These are phyloP conservation scores for Bacterosira constricta DNA, from an alignment of 108 stramenopile genomes.

Conservation along the genomic window DNA sequence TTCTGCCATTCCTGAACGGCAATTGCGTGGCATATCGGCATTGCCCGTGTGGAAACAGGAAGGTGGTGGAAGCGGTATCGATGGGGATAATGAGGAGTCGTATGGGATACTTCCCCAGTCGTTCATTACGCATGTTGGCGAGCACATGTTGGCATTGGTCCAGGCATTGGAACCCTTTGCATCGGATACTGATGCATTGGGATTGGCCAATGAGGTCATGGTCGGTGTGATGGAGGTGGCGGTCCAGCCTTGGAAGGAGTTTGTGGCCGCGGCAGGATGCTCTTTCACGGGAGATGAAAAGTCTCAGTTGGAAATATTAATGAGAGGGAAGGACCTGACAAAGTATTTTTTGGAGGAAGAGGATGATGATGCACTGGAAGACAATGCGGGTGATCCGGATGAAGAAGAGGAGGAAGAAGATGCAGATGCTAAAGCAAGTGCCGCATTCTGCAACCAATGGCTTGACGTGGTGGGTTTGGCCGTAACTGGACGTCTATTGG, in stretches of 20 bases:
- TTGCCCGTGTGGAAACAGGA: constrained; percentile 74
- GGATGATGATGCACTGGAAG: constrained; percentile 44
- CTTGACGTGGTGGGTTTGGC: constrained; percentile 79
- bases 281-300: constrained; percentile 37
- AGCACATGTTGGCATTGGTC: constrained; percentile 86
- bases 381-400: constrained; percentile 27
- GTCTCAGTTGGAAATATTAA: constrained; percentile 41
- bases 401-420: constrained; percentile 58
- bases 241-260: constrained; percentile 77
- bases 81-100: constrained; percentile 54
- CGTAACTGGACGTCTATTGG: constrained; percentile 77
- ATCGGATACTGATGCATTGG: constrained; percentile 64
- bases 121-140: constrained; percentile 85
- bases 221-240: constrained; percentile 65
- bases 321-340: constrained; percentile 65
- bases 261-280: constrained; percentile 67
- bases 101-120: constrained; percentile 84
- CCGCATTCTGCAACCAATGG: constrained; percentile 84
- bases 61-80: constrained; percentile 17
- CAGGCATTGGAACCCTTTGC: constrained; percentile 89
- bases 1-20: constrained; percentile 72
- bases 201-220: constrained; percentile 87
- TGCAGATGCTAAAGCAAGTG: constrained; percentile 52
- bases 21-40: constrained; percentile 66
- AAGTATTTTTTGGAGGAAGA: constrained; percentile 47